phyloP scores from a whole-genome alignment of 2,329 filamentous ascomycete genomes.

The Aspergillus sojae region DNA sequence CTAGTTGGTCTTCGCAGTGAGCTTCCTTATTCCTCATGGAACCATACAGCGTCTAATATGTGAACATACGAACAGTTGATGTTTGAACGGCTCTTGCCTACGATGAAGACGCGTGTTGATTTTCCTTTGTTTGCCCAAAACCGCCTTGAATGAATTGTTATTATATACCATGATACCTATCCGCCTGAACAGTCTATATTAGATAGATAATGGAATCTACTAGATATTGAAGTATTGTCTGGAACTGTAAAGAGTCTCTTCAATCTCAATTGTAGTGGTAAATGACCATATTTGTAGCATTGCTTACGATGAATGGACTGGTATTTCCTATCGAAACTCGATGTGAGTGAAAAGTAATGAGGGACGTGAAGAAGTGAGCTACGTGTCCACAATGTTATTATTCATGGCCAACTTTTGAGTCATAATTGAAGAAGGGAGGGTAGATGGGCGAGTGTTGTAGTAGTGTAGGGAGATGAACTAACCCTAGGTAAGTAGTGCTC shows the following conservation, averaged over 20 bases:
- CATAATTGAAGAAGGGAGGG: not conserved
- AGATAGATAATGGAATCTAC: not conserved
- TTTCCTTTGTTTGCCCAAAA: not conserved
- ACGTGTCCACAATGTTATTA: not conserved
- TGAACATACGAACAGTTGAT: constrained; percentile 3
- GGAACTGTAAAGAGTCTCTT: not conserved
- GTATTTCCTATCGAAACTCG: not conserved
- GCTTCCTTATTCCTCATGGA: not conserved
- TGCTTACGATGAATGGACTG: not conserved
- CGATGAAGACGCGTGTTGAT: not conserved
- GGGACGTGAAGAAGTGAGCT: not conserved
- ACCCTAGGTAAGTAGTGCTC: not conserved
- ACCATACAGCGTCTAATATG: not conserved
- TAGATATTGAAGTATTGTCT: not conserved
- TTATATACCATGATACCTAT: constrained; percentile 13
- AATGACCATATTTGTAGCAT: not conserved
- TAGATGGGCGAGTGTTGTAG: not conserved
- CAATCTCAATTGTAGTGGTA: too few relatives aligned
- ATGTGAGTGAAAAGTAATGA: not conserved
- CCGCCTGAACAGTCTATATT: not conserved
- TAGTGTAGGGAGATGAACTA: not conserved
- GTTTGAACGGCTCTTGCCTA: not conserved
- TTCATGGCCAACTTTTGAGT: not conserved
- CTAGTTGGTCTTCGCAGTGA: not conserved
- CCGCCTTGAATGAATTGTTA: not conserved